Conservation (phyloP, 1,139 yeast genomes). For the Taphrina communis region DNA sequence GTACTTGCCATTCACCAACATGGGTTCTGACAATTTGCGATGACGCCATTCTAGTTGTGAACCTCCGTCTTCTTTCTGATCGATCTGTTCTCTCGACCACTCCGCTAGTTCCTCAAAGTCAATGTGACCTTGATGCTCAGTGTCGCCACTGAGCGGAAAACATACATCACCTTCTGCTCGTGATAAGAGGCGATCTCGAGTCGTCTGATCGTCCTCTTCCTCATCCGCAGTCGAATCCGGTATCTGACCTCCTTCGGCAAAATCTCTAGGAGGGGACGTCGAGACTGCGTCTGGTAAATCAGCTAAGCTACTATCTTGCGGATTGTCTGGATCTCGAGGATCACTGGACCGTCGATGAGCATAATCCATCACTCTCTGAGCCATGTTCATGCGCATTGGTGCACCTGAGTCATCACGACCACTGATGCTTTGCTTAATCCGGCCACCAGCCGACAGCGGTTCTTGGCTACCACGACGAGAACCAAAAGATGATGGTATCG, state of each 20-base stretch:
- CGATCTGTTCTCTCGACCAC: slow-evolving; percentile 41
- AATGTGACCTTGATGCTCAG: slow-evolving; percentile 34
- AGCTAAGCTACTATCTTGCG: slow-evolving; percentile 22
- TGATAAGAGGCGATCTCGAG: slow-evolving; percentile 28
- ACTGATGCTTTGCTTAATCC: slow-evolving; percentile 31
- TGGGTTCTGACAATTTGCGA: slow-evolving; percentile 42
- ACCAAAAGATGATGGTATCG: slow-evolving; percentile 38
- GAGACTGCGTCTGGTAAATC: slow-evolving; percentile 35
- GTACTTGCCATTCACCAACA: slow-evolving; percentile 46
- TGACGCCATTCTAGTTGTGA: slow-evolving; percentile 45
- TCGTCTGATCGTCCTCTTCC: slow-evolving; percentile 13
- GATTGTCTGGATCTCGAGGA: neutral
- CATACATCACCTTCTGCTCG: slow-evolving; percentile 43
- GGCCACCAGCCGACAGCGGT: neutral
- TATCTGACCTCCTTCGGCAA: slow-evolving; percentile 3
- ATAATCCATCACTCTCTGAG: slow-evolving; percentile 36
- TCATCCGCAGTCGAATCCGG: slow-evolving; percentile 28
- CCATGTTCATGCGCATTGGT: slow-evolving; percentile 33
- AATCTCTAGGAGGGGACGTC: slow-evolving; percentile 24
- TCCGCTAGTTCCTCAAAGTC: slow-evolving; percentile 42
- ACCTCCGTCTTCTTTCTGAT: slow-evolving; percentile 37
- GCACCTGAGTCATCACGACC: slow-evolving; percentile 34
- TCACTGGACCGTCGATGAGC: slow-evolving; percentile 8
- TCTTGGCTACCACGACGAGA: slow-evolving; percentile 31
- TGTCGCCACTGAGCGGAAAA: slow-evolving; percentile 41